phyloP scores from a whole-genome alignment of 148 eudicot genomes.

The Cornus suecica region DNA sequence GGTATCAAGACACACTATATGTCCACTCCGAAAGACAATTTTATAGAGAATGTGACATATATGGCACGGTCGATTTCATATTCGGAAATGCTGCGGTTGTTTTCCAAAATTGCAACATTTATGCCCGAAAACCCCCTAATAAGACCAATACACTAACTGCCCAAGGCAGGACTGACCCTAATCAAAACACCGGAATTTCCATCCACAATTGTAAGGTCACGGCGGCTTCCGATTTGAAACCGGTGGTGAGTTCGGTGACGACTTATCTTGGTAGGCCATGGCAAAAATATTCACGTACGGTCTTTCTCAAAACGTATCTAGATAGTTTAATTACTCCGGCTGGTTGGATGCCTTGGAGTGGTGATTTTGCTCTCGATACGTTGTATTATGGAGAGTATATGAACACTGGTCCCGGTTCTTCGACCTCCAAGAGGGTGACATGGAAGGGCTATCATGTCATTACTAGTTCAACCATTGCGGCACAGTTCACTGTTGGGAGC shows the following conservation, averaged over 20 bases:
- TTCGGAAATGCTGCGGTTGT: conserved; percentile 81
- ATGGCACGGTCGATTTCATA: conserved; percentile 73
- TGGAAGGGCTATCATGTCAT: no score
- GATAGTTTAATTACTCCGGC: conserved; percentile 49
- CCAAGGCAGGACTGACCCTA: conserved; percentile 71
- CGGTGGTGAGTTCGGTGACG: conserved; percentile 24
- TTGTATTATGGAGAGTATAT: conserved; percentile 76
- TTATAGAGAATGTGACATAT: conserved; percentile 58
- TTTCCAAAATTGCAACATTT: conserved; percentile 66
- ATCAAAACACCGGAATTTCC: conserved; percentile 84
- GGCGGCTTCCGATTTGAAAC: conserved; percentile 38
- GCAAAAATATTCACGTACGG: conserved; percentile 70
- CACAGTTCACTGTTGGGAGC: conserved; percentile 35
- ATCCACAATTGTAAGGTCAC: conserved; percentile 47
- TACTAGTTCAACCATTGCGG: conserved; percentile 46
- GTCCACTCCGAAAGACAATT: conserved; percentile 66
- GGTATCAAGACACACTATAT: conserved; percentile 84
- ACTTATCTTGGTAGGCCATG: no score
- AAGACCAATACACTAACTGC: conserved; percentile 65
- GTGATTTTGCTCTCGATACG: conserved; percentile 61
- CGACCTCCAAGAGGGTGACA: conserved; percentile 46
- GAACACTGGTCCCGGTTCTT: conserved; percentile 72
- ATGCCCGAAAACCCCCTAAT: conserved; percentile 41
- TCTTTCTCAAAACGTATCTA: conserved; percentile 51
- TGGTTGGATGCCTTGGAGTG: no score